phyloP scores from a whole-genome alignment of 2,329 filamentous ascomycete genomes.

The Ilyonectria sp. region DNA sequence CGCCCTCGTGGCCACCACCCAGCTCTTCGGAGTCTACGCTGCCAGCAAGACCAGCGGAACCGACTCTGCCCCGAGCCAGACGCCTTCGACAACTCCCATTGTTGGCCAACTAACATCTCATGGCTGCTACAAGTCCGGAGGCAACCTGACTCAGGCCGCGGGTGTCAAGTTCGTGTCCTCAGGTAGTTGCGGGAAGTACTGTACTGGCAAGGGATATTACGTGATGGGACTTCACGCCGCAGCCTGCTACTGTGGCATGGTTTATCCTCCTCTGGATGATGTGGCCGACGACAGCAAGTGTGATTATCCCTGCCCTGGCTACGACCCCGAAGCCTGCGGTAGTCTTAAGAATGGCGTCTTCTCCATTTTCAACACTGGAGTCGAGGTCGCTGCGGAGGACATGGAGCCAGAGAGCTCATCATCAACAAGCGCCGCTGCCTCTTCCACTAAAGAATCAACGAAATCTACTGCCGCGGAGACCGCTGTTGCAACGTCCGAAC shows the following conservation, averaged over 20 bases:
- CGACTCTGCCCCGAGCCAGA: slow-evolving; percentile 47
- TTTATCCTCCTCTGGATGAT: slow-evolving; percentile 72
- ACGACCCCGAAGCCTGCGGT: slow-evolving; percentile 72
- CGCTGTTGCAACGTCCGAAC: slow-evolving; percentile 30
- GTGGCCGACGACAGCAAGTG: slow-evolving; percentile 74
- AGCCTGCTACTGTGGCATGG: slow-evolving; percentile 81
- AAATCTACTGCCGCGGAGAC: background rate
- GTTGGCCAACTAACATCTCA: slow-evolving; percentile 60
- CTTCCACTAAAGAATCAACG: slow-evolving; percentile 45
- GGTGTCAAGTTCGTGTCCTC: slow-evolving; percentile 49
- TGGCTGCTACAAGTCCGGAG: slow-evolving; percentile 65
- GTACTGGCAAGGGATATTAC: slow-evolving; percentile 60
- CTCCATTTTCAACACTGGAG: slow-evolving; percentile 67
- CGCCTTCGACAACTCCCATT: slow-evolving; percentile 55
- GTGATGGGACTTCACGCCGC: slow-evolving; percentile 76
- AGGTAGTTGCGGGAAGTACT: slow-evolving; percentile 59
- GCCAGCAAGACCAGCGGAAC: slow-evolving; percentile 21
- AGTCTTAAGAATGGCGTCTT: slow-evolving; percentile 52
- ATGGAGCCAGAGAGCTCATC: slow-evolving; percentile 31
- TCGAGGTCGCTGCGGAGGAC: slow-evolving; percentile 55
- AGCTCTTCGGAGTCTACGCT: slow-evolving; percentile 43
- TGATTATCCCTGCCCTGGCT: slow-evolving; percentile 76
- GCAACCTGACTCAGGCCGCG: slow-evolving; percentile 54
- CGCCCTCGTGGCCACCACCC: slow-evolving; percentile 50
- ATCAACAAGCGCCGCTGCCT: slow-evolving; percentile 41